A percentile compares a stretch with the other conserved stretches of the same genome.
Evolutionary conservation across 768 basidiomycete genomes (phyloP).

Genomic region (Gyrodon lividus): DNA sequence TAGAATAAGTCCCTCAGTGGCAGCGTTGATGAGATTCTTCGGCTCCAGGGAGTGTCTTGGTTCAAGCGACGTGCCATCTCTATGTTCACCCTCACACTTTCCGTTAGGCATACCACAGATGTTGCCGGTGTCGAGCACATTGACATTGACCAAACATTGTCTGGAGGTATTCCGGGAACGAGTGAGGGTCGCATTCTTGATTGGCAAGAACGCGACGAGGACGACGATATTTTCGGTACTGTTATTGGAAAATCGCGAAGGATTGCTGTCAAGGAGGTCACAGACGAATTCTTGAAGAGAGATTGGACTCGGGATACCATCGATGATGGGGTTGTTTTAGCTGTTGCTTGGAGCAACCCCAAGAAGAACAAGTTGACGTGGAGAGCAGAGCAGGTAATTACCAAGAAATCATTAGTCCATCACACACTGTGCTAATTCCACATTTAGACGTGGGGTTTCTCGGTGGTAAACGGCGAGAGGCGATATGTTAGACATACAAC

Average conservation of each 20-base stretch:
- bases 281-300: constrained; percentile 40
- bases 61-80: constrained; percentile 61
- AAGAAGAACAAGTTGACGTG: constrained; percentile 57
- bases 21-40: constrained; percentile 58
- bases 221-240: constrained; percentile 61
- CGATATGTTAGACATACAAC: constrained; percentile 59
- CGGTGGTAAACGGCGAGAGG: constrained; percentile 56
- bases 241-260: constrained; percentile 56
- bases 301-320: constrained; percentile 45
- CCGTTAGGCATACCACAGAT: constrained; percentile 64
- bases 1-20: constrained; percentile 74
- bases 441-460: constrained; percentile 59
- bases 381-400: constrained; percentile 59
- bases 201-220: constrained; percentile 51
- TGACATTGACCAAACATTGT: constrained; percentile 62
- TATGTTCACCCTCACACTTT: constrained; percentile 55
- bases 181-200: constrained; percentile 56
- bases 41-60: constrained; percentile 74
- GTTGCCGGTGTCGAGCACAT: constrained; percentile 60
- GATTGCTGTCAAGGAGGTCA: constrained; percentile 45
- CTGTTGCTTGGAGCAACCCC: constrained; percentile 57
- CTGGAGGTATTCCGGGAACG: constrained; percentile 59
- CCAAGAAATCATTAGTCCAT: constrained; percentile 5
- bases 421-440: background rate
- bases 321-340: constrained; percentile 34